A percentile compares a stretch with the other conserved stretches of the same genome.
phyloP scores from a whole-genome alignment of 2,329 filamentous ascomycete genomes.

The Pseudogymnoascus sp. region DNA sequence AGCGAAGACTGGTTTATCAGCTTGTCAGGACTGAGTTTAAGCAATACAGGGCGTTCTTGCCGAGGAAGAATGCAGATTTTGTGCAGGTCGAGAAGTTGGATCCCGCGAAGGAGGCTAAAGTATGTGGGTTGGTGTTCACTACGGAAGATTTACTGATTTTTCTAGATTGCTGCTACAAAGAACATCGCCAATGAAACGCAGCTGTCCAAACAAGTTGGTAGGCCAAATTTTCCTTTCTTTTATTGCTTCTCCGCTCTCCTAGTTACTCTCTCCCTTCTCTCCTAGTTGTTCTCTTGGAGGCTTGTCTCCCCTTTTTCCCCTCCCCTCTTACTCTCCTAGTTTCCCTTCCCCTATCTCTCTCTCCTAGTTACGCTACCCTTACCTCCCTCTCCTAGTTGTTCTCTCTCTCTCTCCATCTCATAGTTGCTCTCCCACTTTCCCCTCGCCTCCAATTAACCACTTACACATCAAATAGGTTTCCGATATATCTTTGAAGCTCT shows the following conservation, averaged over 20 bases:
- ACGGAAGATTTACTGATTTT: not conserved
- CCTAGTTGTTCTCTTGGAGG: no score
- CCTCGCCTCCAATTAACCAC: constrained; percentile 34
- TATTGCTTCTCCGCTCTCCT: no score
- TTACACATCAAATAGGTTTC: constrained; percentile 19
- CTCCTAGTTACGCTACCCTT: no score
- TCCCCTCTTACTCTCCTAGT: no score
- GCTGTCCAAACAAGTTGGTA: not conserved
- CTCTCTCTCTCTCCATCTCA: no score
- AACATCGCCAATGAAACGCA: not conserved
- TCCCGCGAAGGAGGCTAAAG: constrained; percentile 21
- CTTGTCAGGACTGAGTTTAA: constrained; percentile 56
- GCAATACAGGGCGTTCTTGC: constrained; percentile 18
- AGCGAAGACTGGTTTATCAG: constrained; percentile 59
- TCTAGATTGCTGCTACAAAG: not conserved
- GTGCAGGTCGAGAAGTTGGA: constrained; percentile 28
- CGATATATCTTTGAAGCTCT: constrained; percentile 29
- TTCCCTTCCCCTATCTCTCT: no score
- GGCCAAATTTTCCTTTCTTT: not conserved
- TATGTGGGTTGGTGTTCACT: constrained; percentile 11
- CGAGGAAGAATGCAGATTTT: constrained; percentile 22
- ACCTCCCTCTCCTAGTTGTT: no score
- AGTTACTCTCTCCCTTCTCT: no score
- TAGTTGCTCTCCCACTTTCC: not conserved
- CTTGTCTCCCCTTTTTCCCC: no score